Conservation (phyloP, 495 filamentous ascomycete genomes). For the Lophiotrema nucula region DNA sequence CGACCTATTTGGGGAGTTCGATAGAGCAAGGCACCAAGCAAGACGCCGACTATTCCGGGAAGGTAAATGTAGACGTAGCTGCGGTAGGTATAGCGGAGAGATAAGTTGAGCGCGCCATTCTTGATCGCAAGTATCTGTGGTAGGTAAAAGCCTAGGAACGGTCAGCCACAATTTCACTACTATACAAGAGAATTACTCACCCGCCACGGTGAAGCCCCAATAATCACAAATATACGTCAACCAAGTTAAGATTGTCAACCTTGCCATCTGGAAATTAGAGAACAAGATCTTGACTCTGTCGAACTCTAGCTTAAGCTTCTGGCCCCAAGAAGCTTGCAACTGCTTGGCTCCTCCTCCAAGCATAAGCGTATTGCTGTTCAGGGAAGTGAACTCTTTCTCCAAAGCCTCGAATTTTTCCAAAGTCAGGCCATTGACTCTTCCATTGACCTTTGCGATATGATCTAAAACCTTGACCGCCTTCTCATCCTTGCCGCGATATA, state of each 20-base stretch:
- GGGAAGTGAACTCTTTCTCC: conserved; percentile 28
- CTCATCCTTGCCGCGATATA: conserved; percentile 46
- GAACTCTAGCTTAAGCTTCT: conserved; percentile 41
- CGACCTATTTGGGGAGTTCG: conserved; percentile 44
- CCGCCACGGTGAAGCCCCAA: conserved; percentile 48
- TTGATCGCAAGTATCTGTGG: conserved; percentile 46
- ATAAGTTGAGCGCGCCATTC: conserved; percentile 39
- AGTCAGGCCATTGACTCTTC: conserved; percentile 30
- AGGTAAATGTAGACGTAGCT: conserved; percentile 49
- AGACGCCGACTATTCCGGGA: conserved; percentile 47
- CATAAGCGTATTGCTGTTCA: conserved; percentile 6
- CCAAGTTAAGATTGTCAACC: conserved; percentile 47
- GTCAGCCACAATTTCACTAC: neutral
- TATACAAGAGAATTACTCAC: conserved; percentile 16
- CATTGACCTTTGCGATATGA: conserved; percentile 45
- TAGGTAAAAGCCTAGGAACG: conserved; percentile 41
- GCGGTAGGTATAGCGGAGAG: conserved; percentile 43
- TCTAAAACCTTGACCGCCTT: conserved; percentile 46
- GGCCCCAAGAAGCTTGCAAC: conserved; percentile 27
- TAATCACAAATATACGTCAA: conserved; percentile 47
- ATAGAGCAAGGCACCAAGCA: conserved; percentile 45
- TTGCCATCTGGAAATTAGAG: conserved; percentile 37
- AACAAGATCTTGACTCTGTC: conserved; percentile 45
- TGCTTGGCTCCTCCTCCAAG: conserved; percentile 35
- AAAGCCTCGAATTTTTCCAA: conserved; percentile 41